Evolutionary conservation across 2,329 filamentous ascomycete species (phyloP).

Genomic region (Fusarium sp.): DNA sequence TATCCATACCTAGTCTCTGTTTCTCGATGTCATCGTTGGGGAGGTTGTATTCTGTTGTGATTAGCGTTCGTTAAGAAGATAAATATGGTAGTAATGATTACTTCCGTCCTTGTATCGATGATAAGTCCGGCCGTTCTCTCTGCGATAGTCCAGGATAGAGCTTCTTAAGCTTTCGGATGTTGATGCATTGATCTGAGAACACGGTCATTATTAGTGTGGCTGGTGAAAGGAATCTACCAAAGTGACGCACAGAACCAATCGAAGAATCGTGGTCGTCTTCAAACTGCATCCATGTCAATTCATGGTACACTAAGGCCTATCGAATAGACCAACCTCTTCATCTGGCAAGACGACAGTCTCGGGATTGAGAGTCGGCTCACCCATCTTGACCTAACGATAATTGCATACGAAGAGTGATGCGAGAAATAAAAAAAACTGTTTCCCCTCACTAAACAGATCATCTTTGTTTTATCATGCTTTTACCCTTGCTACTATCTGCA

Average conservation of each 20-base stretch:
- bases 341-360: slow-evolving; percentile 12
- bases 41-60: slow-evolving; percentile 4
- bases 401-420: neutral
- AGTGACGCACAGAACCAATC: neutral
- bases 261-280: slow-evolving; percentile 1
- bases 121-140: slow-evolving; percentile 37
- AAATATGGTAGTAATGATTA: neutral
- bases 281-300: neutral
- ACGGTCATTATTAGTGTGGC: neutral
- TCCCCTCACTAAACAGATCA: slow-evolving; percentile 3
- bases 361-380: slow-evolving; percentile 2
- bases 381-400: neutral
- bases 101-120: slow-evolving; percentile 41
- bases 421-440: neutral
- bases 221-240: rapidly evolving
- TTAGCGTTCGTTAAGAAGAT: rapidly evolving
- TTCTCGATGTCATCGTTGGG: slow-evolving; percentile 24
- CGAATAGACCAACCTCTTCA: slow-evolving; percentile 6
- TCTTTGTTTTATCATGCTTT: neutral
- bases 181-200: slow-evolving; percentile 13
- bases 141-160: slow-evolving; percentile 36
- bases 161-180: slow-evolving; percentile 30
- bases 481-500: slow-evolving; percentile 7
- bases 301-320: rapidly evolving
- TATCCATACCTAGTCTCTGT: neutral